phyloP scores from a whole-genome alignment of 257 asterid species.

The Echites panduratus region DNA sequence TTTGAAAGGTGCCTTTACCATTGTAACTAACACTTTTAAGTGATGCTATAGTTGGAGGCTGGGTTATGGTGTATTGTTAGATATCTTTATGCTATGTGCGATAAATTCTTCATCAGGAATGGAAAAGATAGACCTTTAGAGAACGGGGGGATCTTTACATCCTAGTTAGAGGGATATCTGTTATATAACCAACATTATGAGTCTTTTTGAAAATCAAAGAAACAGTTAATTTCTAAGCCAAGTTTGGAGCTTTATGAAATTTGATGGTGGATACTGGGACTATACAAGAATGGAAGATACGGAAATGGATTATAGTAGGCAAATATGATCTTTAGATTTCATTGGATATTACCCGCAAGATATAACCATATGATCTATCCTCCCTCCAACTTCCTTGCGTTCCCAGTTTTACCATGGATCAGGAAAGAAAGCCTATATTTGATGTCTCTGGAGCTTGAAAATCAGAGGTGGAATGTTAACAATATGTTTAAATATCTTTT shows the following conservation, averaged over 20 bases:
- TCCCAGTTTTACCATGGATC: not conserved
- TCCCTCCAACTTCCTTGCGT: not conserved
- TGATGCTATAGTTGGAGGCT: not conserved
- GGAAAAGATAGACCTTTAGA: not conserved
- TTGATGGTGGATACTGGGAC: not conserved
- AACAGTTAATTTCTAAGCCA: not conserved
- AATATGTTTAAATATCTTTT: no score
- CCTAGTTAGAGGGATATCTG: not conserved
- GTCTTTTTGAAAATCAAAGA: not conserved
- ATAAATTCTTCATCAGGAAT: not conserved
- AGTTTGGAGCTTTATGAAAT: not conserved
- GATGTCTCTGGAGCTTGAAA: not conserved
- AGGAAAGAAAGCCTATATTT: not conserved
- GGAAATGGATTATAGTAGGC: not conserved
- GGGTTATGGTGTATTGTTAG: not conserved
- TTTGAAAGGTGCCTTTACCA: no score
- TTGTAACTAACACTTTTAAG: no score
- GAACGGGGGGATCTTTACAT: not conserved
- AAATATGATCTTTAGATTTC: not conserved
- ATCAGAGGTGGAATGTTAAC: not conserved
- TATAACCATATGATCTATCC: not conserved
- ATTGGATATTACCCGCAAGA: not conserved
- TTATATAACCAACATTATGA: not conserved
- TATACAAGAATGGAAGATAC: not conserved
- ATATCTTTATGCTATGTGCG: not conserved